Evolutionary conservation across 2,329 filamentous ascomycete species (phyloP).

Genomic region (Zasmidium cellare): DNA sequence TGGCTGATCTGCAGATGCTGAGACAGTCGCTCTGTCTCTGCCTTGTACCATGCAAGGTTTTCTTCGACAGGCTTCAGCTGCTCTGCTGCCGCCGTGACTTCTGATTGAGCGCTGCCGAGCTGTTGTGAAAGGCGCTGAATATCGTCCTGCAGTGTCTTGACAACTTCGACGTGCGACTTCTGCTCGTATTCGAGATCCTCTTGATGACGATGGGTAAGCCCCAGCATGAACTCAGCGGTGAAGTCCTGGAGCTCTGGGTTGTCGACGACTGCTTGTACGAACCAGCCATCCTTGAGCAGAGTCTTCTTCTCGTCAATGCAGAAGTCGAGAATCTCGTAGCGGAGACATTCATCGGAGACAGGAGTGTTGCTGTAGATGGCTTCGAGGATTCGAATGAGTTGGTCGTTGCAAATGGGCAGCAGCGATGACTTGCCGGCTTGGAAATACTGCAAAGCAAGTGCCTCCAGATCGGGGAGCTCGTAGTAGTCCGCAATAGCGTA

Average conservation of each 20-base stretch:
- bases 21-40: too few relatives aligned
- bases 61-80: too few relatives aligned
- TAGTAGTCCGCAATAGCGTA: slow-evolving; percentile 14
- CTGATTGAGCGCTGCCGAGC: too few relatives aligned
- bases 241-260: background rate
- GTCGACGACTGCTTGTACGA: background rate
- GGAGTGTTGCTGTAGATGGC: background rate
- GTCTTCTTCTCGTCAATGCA: background rate
- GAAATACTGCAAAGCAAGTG: slow-evolving; percentile 12
- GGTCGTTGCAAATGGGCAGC: background rate
- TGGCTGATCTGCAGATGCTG: too few relatives aligned
- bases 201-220: background rate
- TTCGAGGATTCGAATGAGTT: background rate
- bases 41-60: too few relatives aligned
- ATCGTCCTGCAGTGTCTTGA: too few relatives aligned
- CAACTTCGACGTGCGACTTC: too few relatives aligned
- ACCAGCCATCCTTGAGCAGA: background rate
- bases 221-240: background rate
- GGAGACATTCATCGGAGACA: background rate
- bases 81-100: too few relatives aligned
- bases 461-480: slow-evolving; percentile 10
- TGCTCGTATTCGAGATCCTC: background rate
- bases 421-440: background rate
- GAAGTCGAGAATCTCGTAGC: background rate
- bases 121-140: background rate